Evolutionary conservation across 495 filamentous ascomycete species (phyloP).

Genomic region (Neurospora sublineolata): DNA sequence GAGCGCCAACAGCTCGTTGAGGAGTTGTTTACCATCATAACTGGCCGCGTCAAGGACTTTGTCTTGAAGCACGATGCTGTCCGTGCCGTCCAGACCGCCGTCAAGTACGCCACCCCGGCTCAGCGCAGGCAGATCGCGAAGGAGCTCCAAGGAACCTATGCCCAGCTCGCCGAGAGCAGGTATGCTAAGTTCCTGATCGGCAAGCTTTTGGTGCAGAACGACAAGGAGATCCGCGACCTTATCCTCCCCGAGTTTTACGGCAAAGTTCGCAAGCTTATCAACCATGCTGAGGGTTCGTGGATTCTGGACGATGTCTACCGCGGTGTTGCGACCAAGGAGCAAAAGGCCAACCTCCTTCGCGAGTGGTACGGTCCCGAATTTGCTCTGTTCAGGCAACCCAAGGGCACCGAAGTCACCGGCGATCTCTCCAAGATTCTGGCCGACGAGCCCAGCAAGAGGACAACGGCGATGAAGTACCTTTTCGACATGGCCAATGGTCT

Average conservation of each 20-base stretch:
- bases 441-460: conserved; percentile 69
- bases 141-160: conserved; percentile 80
- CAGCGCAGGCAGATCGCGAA: conserved; percentile 77
- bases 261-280: conserved; percentile 79
- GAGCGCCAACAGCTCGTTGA: conserved; percentile 77
- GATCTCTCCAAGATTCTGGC: conserved; percentile 64
- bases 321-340: conserved; percentile 65
- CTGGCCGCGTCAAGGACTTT: conserved; percentile 80
- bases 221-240: conserved; percentile 69
- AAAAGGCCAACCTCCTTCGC: conserved; percentile 67
- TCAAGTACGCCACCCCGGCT: conserved; percentile 82
- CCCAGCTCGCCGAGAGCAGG: conserved; percentile 74
- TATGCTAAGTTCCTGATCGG: conserved; percentile 96
- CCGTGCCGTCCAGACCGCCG: conserved; percentile 83
- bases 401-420: conserved; percentile 33
- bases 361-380: conserved; percentile 98
- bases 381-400: conserved; percentile 56
- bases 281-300: conserved; percentile 91
- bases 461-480: conserved; percentile 72
- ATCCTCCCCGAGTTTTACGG: conserved; percentile 94
- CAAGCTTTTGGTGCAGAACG: conserved; percentile 84
- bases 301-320: conserved; percentile 95
- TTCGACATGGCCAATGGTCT: conserved; percentile 77
- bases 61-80: conserved; percentile 98
- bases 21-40: conserved; percentile 84